Percentiles rank a stretch among this genome's conserved stretches.
Conservation (phyloP, 2,329 filamentous ascomycete genomes). For the Arachnomyces sp. region DNA sequence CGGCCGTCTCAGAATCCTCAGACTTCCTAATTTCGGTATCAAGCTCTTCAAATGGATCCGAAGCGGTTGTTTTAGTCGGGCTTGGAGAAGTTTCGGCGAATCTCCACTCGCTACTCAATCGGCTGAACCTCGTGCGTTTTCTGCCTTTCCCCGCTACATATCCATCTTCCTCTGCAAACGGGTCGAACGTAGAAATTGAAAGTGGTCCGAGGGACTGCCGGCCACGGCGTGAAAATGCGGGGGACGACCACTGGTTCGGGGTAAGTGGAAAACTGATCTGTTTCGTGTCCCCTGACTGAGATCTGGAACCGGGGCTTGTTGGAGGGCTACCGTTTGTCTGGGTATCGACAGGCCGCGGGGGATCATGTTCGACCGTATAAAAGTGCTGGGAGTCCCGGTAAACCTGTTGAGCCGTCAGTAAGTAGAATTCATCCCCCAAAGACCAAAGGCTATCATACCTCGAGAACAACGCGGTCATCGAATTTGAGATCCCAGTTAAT, state of each 20-base stretch:
- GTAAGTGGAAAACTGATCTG: slow-evolving; percentile 20
- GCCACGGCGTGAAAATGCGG: slow-evolving; percentile 68
- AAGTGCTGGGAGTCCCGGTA: slow-evolving; percentile 24
- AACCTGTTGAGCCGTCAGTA: slow-evolving; percentile 27
- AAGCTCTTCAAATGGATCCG: slow-evolving; percentile 21
- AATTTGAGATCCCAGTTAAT: slow-evolving; percentile 53
- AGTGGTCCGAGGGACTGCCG: slow-evolving; percentile 62
- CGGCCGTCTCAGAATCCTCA: background rate
- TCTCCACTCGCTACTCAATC: slow-evolving; percentile 63
- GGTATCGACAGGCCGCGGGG: slow-evolving; percentile 30
- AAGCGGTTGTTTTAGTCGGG: slow-evolving; percentile 47
- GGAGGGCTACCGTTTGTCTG: slow-evolving; percentile 41
- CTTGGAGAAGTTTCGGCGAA: slow-evolving; percentile 65
- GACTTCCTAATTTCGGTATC: background rate
- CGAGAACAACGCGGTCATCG: slow-evolving; percentile 25
- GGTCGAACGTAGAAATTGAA: slow-evolving; percentile 57
- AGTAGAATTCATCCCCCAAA: background rate
- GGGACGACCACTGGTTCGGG: slow-evolving; percentile 60
- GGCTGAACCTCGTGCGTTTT: slow-evolving; percentile 63
- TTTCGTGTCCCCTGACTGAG: slow-evolving; percentile 15
- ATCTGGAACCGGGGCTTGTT: slow-evolving; percentile 18
- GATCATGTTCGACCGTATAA: slow-evolving; percentile 10
- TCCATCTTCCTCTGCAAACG: slow-evolving; percentile 61
- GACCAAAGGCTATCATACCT: slow-evolving; percentile 22
- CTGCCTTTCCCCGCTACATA: slow-evolving; percentile 53